Evolutionary conservation across 306 rosid genomes (phyloP).

Genomic region (Betula pendula): DNA sequence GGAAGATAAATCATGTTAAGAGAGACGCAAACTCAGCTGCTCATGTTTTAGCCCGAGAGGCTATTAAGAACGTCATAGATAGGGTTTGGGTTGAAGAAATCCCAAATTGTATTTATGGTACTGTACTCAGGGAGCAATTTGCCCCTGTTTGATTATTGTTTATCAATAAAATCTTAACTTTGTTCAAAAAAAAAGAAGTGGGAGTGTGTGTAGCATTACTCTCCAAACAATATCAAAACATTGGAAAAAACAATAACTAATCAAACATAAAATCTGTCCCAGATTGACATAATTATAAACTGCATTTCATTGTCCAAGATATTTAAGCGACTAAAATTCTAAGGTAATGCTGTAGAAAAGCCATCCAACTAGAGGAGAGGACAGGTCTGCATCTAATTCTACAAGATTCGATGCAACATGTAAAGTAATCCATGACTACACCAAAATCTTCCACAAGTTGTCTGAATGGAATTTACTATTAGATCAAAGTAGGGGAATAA

Average conservation of each 20-base stretch:
- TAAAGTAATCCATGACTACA: not conserved
- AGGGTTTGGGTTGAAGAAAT: no score
- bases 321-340: not conserved
- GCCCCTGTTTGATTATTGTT: no score
- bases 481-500: not conserved
- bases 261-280: not conserved
- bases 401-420: not conserved
- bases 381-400: not conserved
- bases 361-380: not conserved
- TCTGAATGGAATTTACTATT: not conserved
- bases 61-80: no score
- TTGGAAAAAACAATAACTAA: not conserved
- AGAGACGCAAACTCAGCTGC: no score
- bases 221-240: not conserved
- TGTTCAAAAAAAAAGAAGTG: no score
- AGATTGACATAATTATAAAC: not conserved
- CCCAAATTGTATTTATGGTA: no score
- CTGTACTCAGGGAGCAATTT: no score
- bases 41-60: no score
- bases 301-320: not conserved
- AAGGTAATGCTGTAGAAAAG: not conserved
- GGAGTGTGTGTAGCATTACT: no score
- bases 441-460: not conserved
- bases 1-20: no score
- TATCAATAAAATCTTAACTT: no score